Conservation (phyloP, 495 filamentous ascomycete species). For the Copromyces sp. region DNA sequence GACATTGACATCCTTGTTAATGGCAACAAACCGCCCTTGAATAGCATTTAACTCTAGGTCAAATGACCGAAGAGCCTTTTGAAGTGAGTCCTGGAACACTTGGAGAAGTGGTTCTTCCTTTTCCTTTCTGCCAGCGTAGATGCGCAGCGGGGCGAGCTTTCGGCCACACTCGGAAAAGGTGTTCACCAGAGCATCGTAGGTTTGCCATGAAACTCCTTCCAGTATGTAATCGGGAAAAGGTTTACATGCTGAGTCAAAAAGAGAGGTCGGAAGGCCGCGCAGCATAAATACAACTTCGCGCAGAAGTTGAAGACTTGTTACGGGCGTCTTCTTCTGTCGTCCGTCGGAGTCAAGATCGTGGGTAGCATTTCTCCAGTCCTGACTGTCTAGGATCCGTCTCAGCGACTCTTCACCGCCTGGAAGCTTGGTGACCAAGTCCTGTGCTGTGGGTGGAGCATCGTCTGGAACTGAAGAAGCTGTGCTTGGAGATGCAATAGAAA, state of each 20-base stretch:
- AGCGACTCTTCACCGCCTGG: constrained; percentile 34
- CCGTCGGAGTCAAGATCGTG: constrained; percentile 20
- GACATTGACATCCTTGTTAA: constrained; percentile 35
- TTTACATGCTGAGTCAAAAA: constrained; percentile 45
- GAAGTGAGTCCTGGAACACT: constrained; percentile 35
- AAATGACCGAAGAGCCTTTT: constrained; percentile 33
- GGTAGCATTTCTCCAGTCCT: constrained; percentile 50
- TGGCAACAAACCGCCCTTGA: constrained; percentile 33
- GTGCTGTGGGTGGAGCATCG: constrained; percentile 24
- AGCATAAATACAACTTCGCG: constrained; percentile 83
- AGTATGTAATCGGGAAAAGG: constrained; percentile 28
- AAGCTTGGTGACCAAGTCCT: constrained; percentile 23
- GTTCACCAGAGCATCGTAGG: constrained; percentile 29
- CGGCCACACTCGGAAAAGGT: constrained; percentile 32
- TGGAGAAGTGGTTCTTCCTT: constrained; percentile 40
- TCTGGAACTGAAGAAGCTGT: constrained; percentile 15
- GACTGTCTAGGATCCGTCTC: constrained; percentile 42
- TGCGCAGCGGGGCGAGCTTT: constrained; percentile 28
- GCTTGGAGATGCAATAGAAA: constrained; percentile 27
- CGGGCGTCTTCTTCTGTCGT: constrained; percentile 30
- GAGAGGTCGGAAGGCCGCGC: constrained; percentile 60
- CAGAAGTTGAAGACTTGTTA: constrained; percentile 65
- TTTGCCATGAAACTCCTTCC: constrained; percentile 28
- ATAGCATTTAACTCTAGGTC: constrained; percentile 34
- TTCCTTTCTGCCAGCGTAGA: constrained; percentile 12